Evolutionary conservation across 768 basidiomycete genomes (phyloP).

Genomic region (Tylopilus sp.): DNA sequence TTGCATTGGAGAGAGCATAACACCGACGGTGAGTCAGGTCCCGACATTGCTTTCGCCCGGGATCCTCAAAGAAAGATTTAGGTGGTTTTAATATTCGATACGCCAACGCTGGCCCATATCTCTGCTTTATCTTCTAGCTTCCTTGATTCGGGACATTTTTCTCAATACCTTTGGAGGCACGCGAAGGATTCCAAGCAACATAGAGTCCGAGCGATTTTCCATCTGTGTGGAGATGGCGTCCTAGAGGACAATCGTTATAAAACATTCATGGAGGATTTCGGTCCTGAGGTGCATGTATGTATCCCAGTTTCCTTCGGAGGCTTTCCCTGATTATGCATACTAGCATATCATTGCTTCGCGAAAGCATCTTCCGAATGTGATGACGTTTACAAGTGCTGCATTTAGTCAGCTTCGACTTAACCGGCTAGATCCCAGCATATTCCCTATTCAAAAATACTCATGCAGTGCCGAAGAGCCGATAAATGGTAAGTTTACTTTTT

Average conservation of each 20-base stretch:
- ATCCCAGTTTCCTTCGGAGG: background rate
- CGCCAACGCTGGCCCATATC: conserved; percentile 60
- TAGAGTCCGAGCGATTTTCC: conserved; percentile 53
- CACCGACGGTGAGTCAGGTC: conserved; percentile 39
- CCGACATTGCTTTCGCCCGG: background rate
- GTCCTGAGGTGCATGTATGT: conserved; percentile 57
- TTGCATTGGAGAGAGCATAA: conserved; percentile 50
- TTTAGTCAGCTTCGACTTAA: conserved; percentile 70
- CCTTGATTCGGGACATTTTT: conserved; percentile 43
- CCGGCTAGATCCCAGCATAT: conserved; percentile 68
- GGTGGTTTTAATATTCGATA: conserved; percentile 68
- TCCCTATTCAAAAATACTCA: conserved; percentile 60
- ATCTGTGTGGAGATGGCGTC: conserved; percentile 69
- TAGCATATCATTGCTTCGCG: conserved; percentile 78
- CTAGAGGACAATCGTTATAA: conserved; percentile 67
- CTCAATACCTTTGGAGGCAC: conserved; percentile 43
- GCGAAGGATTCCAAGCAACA: conserved; percentile 40
- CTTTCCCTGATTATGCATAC: background rate
- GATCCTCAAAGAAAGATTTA: conserved; percentile 24
- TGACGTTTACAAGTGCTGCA: conserved; percentile 73
- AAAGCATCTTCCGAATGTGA: conserved; percentile 54
- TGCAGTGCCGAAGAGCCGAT: conserved; percentile 40
- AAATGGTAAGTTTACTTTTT: conserved; percentile 23
- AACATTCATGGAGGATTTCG: conserved; percentile 69
- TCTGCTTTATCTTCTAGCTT: conserved; percentile 48